Evolutionary conservation across 768 basidiomycete genomes (phyloP), one percentile per base, ranked within the genome.

Genomic region (Crucibulum laeve): DNA sequence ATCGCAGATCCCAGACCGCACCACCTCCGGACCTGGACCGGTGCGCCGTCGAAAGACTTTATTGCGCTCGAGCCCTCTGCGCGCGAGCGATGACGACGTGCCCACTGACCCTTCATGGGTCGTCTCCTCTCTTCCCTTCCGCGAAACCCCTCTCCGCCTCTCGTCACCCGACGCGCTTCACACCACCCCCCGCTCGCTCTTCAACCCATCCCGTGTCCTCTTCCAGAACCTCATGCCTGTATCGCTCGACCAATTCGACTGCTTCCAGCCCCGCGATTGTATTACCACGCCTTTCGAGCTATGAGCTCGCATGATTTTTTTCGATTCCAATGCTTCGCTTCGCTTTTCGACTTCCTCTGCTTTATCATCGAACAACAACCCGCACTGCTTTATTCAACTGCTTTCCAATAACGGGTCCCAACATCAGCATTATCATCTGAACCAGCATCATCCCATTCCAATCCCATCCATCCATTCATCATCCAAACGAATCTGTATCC

Each of bases 141-240:
- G 59, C 60, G 47, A 59, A 41, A 52, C 54, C 55, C 49, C 55
- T 36, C 43, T 49, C 6, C 10, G n/a, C 6, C 28, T 23, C 49
- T 48, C 51, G 43, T 42, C 53, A 23, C 18, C 35, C 7, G 18
- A 8, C 35, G 11, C 35, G 6, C 49, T 53, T 55, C 47, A 54
- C 48, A 46, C 54, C 53, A 68, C 68, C 42, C 64, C 59, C 21
- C 50, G 53, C 53, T 55, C 69, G 23, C 64, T 66, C 24, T 71
- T 76, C 54, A 63, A 72, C 50, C 74, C 74, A 14, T 70, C 71
- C 43, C 69, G 61, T 47, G 67, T 77, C 52, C 65, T 69, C 14
- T 82, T 81, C 50, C 71, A 67, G 56, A 69, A 80, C 51, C 77
- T 84, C 55, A 80, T 84, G 79, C 82, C 82, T 28, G 72, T 81